phyloP scores from a whole-genome alignment of 1,284 basidiomycete genomes.

The Ustilago crameri region DNA sequence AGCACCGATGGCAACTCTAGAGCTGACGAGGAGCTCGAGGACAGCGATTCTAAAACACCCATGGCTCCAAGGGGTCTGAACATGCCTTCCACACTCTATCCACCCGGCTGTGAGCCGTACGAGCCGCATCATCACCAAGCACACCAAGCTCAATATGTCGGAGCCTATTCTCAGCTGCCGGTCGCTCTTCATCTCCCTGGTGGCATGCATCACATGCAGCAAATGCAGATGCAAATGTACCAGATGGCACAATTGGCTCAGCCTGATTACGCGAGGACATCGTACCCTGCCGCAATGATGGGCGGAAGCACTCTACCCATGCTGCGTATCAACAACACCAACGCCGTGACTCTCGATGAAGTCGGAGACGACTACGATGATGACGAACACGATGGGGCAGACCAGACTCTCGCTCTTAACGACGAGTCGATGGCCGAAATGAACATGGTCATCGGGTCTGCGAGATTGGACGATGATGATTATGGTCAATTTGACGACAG shows the following conservation, averaged over 20 bases:
- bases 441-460: conserved; percentile 58
- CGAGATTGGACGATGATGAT: conserved; percentile 37
- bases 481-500: conserved; percentile 36
- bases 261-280: conserved; percentile 11
- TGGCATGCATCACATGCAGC: conserved; percentile 35
- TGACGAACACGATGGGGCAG: conserved; percentile 28
- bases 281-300: background rate
- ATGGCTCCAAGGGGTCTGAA: conserved; percentile 10
- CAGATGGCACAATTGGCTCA: conserved; percentile 25
- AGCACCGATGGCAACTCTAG: conserved; percentile 26
- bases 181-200: conserved; percentile 29
- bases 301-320: conserved; percentile 20
- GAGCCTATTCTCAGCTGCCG: conserved; percentile 23
- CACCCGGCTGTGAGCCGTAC: conserved; percentile 39
- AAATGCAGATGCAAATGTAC: conserved; percentile 41
- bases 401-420: conserved; percentile 52
- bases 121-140: conserved; percentile 33
- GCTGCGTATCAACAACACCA: conserved; percentile 43
- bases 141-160: conserved; percentile 13
- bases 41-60: conserved; percentile 26
- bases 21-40: conserved; percentile 26
- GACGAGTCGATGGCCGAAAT: conserved; percentile 63
- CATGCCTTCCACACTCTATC: conserved; percentile 9
- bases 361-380: conserved; percentile 53
- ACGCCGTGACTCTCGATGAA: conserved; percentile 56